These are phyloP conservation scores for Huntiella abstrusa DNA, from an alignment of 2,329 filamentous ascomycete genomes.

Conservation along the genomic window DNA sequence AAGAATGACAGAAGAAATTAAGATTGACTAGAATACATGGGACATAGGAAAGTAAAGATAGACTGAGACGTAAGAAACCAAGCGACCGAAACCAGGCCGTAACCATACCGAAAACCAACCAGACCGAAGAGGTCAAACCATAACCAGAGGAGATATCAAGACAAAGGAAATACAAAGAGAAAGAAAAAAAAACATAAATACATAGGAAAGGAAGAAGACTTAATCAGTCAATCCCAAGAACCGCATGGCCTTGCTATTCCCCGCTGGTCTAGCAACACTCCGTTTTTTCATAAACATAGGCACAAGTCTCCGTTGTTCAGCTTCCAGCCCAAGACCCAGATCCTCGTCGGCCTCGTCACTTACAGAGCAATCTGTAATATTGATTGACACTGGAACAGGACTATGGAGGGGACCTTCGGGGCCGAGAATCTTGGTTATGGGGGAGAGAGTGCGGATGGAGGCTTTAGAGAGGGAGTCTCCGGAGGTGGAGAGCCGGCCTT, in stretches of 20 bases:
- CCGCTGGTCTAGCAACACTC: slow-evolving; percentile 20
- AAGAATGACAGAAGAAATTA: slow-evolving; percentile 1
- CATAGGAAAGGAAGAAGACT: slow-evolving; percentile 2
- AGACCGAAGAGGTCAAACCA: not conserved
- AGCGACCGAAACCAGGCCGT: not conserved
- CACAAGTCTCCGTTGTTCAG: slow-evolving; percentile 33
- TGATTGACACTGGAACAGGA: not conserved
- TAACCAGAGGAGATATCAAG: too few species aligned
- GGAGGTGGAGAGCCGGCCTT: slow-evolving; percentile 1
- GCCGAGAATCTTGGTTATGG: slow-evolving; percentile 1
- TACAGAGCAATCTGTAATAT: slow-evolving; percentile 7
- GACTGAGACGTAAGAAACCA: slow-evolving; percentile 7
- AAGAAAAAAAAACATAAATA: not conserved
- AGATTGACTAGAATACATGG: not conserved
- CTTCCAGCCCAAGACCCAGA: slow-evolving; percentile 17
- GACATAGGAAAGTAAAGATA: slow-evolving; percentile 6
- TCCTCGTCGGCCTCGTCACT: slow-evolving; percentile 6
- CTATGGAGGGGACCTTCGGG: not conserved
- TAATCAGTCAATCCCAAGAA: slow-evolving; percentile 29
- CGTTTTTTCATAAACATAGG: slow-evolving; percentile 25
- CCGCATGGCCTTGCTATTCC: slow-evolving; percentile 33
- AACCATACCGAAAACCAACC: not conserved
- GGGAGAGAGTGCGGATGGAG: slow-evolving; percentile 6
- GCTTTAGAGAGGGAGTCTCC: not conserved
- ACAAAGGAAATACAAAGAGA: not conserved